Evolutionary conservation across 305 asterid species (phyloP).

Genomic region (Solanum hybrid): DNA sequence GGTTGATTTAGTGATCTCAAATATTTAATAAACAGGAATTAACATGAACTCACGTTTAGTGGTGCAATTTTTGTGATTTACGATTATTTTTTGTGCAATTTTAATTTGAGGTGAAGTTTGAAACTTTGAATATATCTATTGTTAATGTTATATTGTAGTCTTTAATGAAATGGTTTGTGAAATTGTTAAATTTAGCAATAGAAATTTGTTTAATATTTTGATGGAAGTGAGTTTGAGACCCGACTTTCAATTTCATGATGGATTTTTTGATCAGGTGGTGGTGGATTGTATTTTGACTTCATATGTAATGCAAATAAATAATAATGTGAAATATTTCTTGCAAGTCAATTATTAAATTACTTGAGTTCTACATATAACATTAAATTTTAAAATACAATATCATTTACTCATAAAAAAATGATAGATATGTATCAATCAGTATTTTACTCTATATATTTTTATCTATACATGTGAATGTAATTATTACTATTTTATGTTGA

Average conservation of each 20-base stretch:
- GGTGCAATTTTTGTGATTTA: background rate
- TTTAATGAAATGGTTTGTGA: background rate
- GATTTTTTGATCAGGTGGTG: background rate
- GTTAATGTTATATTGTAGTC: too few relatives aligned
- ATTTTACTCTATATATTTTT: too few relatives aligned
- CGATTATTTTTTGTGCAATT: background rate
- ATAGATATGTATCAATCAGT: background rate
- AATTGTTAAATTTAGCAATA: too few relatives aligned
- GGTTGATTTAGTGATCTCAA: background rate
- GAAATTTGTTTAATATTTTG: too few relatives aligned
- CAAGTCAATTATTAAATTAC: background rate
- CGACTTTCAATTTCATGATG: rapidly evolving
- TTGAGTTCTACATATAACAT: too few relatives aligned
- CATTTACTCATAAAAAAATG: background rate
- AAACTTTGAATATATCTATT: too few relatives aligned
- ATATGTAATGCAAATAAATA: background rate
- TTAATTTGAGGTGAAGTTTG: background rate
- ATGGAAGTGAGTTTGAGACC: background rate
- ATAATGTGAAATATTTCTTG: background rate
- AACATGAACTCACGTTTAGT: background rate
- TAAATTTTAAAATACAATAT: too few relatives aligned
- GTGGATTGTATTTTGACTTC: background rate
- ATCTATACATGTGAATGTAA: background rate
- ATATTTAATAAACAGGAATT: background rate
- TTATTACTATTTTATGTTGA: too few relatives aligned